Evolutionary conservation across 1,284 basidiomycete species (phyloP).

Genomic region (Naganishia albida): DNA sequence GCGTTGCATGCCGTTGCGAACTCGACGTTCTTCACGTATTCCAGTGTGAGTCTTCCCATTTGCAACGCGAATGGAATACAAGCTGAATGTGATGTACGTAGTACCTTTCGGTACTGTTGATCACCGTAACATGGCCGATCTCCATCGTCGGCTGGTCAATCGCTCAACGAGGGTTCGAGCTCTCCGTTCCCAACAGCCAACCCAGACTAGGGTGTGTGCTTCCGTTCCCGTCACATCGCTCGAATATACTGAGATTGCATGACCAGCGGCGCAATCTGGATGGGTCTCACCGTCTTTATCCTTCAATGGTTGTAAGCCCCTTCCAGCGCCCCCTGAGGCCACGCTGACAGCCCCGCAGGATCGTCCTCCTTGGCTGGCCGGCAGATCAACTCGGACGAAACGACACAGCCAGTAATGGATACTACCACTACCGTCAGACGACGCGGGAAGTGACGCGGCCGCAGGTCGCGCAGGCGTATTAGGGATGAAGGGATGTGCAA

Average conservation of each 20-base stretch:
- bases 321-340: too few species aligned
- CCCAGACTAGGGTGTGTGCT: conserved; percentile 39
- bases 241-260: not conserved
- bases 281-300: conserved; percentile 45
- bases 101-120: conserved; percentile 36
- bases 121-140: conserved; percentile 46
- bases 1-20: conserved; percentile 47
- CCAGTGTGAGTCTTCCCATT: conserved; percentile 35
- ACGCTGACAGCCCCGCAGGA: conserved; percentile 32
- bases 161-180: conserved; percentile 43
- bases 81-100: not conserved
- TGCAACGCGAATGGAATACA: too few species aligned
- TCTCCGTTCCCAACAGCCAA: conserved; percentile 31
- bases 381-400: conserved; percentile 43
- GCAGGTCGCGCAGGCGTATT: conserved; percentile 1
- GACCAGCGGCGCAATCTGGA: conserved; percentile 44
- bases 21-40: conserved; percentile 43
- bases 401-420: conserved; percentile 40
- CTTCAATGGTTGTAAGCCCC: conserved; percentile 43
- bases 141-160: conserved; percentile 52
- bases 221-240: not conserved
- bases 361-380: conserved; percentile 46
- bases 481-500: not conserved
- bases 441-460: conserved; percentile 43
- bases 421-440: conserved; percentile 52